Percentiles rank a stretch among this genome's conserved stretches.
Conservation (phyloP, 2,329 filamentous ascomycete genomes). For the Colletotrichum tanaceti region DNA sequence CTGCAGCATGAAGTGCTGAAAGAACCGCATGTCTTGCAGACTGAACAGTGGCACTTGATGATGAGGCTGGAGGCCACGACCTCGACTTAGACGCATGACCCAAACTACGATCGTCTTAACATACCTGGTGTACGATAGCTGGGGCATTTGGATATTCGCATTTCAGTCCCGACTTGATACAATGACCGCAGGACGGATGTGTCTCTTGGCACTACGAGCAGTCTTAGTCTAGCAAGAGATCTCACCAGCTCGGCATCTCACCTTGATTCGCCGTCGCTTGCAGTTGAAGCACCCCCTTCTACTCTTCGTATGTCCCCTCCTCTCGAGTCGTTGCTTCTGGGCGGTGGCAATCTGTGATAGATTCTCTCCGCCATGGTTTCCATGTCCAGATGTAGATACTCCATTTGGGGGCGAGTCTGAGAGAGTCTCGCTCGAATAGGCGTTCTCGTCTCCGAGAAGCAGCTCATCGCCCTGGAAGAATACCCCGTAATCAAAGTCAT, state of each 20-base stretch:
- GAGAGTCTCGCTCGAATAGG: conserved; percentile 42
- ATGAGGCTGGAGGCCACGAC: conserved; percentile 57
- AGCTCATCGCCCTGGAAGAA: conserved; percentile 50
- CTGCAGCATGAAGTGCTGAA: conserved; percentile 72
- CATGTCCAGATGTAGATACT: background rate
- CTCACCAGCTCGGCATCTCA: conserved; percentile 42
- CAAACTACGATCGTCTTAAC: conserved; percentile 11
- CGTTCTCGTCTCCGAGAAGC: conserved; percentile 42
- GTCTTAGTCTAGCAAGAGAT: background rate
- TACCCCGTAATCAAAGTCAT: conserved; percentile 53
- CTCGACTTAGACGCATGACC: background rate
- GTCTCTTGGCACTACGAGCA: conserved; percentile 70
- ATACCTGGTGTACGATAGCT: conserved; percentile 63
- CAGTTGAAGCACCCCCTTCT: conserved; percentile 75
- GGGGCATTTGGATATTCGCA: conserved; percentile 71
- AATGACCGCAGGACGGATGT: conserved; percentile 72
- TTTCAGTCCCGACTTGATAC: conserved; percentile 69
- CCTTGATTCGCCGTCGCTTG: conserved; percentile 74
- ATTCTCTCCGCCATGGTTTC: background rate
- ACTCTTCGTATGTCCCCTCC: conserved; percentile 74
- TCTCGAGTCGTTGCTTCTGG: conserved; percentile 58
- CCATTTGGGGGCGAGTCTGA: conserved; percentile 45
- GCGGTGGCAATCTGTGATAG: conserved; percentile 20
- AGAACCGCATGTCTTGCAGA: conserved; percentile 74
- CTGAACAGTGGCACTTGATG: conserved; percentile 69